Base-by-base conservation (phyloP, 768 basidiomycete genomes). In the Coprinopsis strossmayeri region DNA sequence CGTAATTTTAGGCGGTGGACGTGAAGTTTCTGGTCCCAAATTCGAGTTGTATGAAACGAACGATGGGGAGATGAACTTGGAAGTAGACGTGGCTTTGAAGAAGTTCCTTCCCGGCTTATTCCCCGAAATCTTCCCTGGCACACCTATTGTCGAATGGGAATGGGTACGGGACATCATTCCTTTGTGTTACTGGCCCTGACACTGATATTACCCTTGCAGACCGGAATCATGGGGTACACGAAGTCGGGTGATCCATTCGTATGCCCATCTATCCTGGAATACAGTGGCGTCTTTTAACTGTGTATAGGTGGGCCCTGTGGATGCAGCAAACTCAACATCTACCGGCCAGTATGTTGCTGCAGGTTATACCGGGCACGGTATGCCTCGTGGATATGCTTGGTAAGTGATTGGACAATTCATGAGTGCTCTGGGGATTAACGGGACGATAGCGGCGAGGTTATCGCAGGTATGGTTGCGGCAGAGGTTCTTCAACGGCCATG, bases 201-300 rank as follows among this genome's bases (percentile, higher is more conserved):
- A 34, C 30, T 15, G 9, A 32, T 32, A 7, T 32, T 32, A 15
- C 7, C 30, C 30, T 32, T 7, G 15, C 30, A 90, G 90, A 87
- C 84, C 0, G 91, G 90, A 0, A 87, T 92, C 37, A 89, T 89
- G 87, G 90, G 80, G 0, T 87, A 68, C 55, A 85, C 88, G 0
- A 68, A 65, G 46, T 66, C 65, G 0, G 67, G 69, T 0, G 82
- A 84, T 59, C 88, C 88, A 0, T 79, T 87, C 45, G 87, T 90
- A 57, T 49, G 82, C 17, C 2, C 11, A 15, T 21, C 21, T n/a
- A 44, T 25, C 26, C 4, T 46, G 21, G 25, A 15, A n/a, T n/a
- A 32, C 44, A 32, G 10, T 18, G 39, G 15, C 37, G 4, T 34
- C 23, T 34, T 25, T 40, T n/a, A 32, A 26, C 1, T 5, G 28